Evolutionary conservation across 1,139 yeast genomes (phyloP).

Genomic region (Pichia norvegensis): DNA sequence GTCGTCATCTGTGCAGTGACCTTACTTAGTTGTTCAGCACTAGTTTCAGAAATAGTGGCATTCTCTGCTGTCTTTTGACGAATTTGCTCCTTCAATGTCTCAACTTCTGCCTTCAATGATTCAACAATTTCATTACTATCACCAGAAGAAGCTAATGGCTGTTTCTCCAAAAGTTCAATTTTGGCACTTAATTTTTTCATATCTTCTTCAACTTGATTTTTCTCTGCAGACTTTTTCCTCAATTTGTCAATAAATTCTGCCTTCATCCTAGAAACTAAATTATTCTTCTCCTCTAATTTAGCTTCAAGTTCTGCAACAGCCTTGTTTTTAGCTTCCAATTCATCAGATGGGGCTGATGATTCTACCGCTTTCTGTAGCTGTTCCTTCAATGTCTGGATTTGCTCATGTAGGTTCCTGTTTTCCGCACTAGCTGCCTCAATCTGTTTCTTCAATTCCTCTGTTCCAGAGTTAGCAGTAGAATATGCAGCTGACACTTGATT

Average conservation of each 20-base stretch:
- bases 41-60: slow-evolving; percentile 1
- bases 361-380: slow-evolving; percentile 23
- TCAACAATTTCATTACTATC: slow-evolving; percentile 4
- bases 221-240: slow-evolving; percentile 19
- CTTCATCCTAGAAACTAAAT: slow-evolving; percentile 21
- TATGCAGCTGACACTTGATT: not conserved
- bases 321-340: not conserved
- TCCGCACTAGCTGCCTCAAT: slow-evolving; percentile 36
- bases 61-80: slow-evolving; percentile 13
- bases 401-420: slow-evolving; percentile 30
- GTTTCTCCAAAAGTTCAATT: slow-evolving; percentile 15
- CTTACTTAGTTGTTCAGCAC: slow-evolving; percentile 11
- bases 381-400: slow-evolving; percentile 28
- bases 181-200: slow-evolving; percentile 10
- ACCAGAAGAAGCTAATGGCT: not conserved
- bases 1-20: slow-evolving; percentile 14
- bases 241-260: slow-evolving; percentile 25
- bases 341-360: not conserved
- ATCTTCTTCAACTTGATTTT: slow-evolving; percentile 19
- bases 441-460: slow-evolving; percentile 30
- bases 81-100: slow-evolving; percentile 11
- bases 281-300: slow-evolving; percentile 12
- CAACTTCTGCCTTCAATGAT: slow-evolving; percentile 14
- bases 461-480: slow-evolving; percentile 17
- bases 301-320: slow-evolving; percentile 8